Evolutionary conservation across 2,329 filamentous ascomycete genomes (phyloP).

Genomic region (Arachnomyces sp.): DNA sequence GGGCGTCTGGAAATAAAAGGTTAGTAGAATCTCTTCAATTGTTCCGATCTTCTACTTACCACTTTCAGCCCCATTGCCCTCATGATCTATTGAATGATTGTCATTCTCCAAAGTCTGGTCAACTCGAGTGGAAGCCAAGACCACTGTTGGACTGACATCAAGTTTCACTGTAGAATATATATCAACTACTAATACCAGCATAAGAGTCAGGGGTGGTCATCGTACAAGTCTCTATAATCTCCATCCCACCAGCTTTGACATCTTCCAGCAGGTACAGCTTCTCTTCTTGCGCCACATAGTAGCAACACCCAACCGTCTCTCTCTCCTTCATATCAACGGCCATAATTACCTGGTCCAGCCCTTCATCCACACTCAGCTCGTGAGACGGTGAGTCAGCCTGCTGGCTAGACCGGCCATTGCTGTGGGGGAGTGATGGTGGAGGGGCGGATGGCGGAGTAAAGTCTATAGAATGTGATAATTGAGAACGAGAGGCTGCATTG

Average conservation of each 20-base stretch:
- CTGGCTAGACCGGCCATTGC: no score
- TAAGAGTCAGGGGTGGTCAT: conserved; percentile 14
- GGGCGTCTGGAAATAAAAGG: conserved; percentile 29
- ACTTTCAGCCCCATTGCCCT: conserved; percentile 20
- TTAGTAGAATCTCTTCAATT: neutral
- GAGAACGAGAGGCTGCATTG: no score
- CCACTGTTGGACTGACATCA: conserved; percentile 53
- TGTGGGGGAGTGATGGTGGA: no score
- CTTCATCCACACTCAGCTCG: conserved; percentile 32
- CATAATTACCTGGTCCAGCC: conserved; percentile 65
- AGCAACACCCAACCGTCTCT: conserved; percentile 70
- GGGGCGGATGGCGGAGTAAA: no score
- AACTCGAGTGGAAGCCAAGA: conserved; percentile 50
- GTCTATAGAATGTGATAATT: no score
- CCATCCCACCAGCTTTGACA: conserved; percentile 57
- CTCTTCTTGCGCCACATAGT: conserved; percentile 64
- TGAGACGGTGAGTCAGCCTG: no score
- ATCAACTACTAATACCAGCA: conserved; percentile 16
- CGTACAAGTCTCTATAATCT: conserved; percentile 53
- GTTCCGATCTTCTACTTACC: conserved; percentile 14
- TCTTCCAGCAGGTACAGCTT: conserved; percentile 71
- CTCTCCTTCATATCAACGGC: conserved; percentile 66
- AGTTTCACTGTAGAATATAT: conserved; percentile 43
- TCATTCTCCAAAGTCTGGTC: conserved; percentile 33
- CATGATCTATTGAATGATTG: conserved; percentile 37